A percentile compares a stretch with the other conserved stretches of the same genome.
These are phyloP conservation scores for Boletus rubroflammeus DNA, from an alignment of 768 basidiomycete species.

Conservation along the genomic window DNA sequence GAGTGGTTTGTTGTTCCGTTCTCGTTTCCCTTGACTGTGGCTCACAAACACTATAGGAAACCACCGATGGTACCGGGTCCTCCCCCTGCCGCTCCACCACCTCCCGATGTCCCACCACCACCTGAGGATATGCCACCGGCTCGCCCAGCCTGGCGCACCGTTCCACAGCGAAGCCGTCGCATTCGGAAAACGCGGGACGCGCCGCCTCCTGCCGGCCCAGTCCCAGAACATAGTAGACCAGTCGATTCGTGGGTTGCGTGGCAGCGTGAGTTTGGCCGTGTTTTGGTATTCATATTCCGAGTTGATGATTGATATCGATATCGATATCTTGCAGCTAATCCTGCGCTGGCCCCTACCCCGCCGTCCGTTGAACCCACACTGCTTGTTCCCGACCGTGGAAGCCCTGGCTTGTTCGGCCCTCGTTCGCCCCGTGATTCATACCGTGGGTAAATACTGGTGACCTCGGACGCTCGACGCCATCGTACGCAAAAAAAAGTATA, in stretches of 20 bases:
- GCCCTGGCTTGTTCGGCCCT: slow-evolving; percentile 76
- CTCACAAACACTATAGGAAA: slow-evolving; percentile 34
- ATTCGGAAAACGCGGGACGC: slow-evolving; percentile 42
- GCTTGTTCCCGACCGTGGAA: slow-evolving; percentile 53
- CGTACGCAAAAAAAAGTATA: neutral
- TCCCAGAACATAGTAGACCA: slow-evolving; percentile 42
- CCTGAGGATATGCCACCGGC: slow-evolving; percentile 43
- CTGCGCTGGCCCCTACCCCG: slow-evolving; percentile 53
- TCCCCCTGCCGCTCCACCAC: slow-evolving; percentile 43
- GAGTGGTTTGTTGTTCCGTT: slow-evolving; percentile 54
- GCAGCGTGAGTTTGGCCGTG: slow-evolving; percentile 51
- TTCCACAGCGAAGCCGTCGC: slow-evolving; percentile 40
- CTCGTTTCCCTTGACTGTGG: neutral
- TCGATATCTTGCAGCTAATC: slow-evolving; percentile 55
- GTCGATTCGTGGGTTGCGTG: slow-evolving; percentile 59
- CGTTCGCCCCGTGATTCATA: slow-evolving; percentile 53
- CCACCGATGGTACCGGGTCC: slow-evolving; percentile 39
- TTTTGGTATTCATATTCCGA: slow-evolving; percentile 7
- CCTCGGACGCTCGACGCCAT: neutral
- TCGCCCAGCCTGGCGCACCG: slow-evolving; percentile 62
- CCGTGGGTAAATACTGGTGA: slow-evolving; percentile 10
- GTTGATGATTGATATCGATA: slow-evolving; percentile 1
- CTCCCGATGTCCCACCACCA: slow-evolving; percentile 40
- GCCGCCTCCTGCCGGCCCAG: slow-evolving; percentile 33
- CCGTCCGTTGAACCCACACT: slow-evolving; percentile 56